Conservation (phyloP, 306 rosid species). For the Vigna angularis region DNA sequence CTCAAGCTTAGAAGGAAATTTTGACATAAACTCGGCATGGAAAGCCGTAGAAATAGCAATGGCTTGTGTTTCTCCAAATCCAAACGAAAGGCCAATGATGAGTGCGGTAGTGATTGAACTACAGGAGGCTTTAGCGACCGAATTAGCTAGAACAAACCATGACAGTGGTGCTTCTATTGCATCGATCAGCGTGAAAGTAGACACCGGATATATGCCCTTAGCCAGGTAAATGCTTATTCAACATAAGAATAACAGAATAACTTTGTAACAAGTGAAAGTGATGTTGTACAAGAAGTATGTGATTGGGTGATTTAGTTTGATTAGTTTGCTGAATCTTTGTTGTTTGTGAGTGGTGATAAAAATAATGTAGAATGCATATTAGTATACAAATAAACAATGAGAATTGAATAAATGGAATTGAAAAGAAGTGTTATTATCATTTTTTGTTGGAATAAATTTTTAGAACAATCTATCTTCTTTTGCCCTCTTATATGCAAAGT, state of each 20-base stretch:
- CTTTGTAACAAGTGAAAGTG: neutral
- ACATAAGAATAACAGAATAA: neutral
- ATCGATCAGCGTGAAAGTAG: neutral
- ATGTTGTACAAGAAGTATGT: neutral
- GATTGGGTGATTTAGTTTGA: neutral
- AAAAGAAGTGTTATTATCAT: neutral
- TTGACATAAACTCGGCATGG: constrained; percentile 49
- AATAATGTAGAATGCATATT: neutral
- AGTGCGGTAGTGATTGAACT: constrained; percentile 44
- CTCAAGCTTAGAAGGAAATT: constrained; percentile 45
- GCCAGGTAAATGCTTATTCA: constrained; percentile 15
- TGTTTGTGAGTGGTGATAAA: neutral
- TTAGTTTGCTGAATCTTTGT: neutral
- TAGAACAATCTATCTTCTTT: no score
- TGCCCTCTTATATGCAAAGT: no score
- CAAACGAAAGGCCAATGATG: constrained; percentile 54
- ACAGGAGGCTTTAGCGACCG: constrained; percentile 46
- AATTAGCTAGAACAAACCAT: neutral
- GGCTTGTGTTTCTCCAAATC: constrained; percentile 45
- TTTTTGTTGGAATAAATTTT: no score
- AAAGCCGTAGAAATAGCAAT: constrained; percentile 56
- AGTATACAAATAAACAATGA: neutral
- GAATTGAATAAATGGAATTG: neutral
- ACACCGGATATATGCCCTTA: neutral
- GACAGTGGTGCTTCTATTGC: neutral